Conservation (phyloP, 2,329 filamentous ascomycete genomes). For the Penicillium janthinellum region DNA sequence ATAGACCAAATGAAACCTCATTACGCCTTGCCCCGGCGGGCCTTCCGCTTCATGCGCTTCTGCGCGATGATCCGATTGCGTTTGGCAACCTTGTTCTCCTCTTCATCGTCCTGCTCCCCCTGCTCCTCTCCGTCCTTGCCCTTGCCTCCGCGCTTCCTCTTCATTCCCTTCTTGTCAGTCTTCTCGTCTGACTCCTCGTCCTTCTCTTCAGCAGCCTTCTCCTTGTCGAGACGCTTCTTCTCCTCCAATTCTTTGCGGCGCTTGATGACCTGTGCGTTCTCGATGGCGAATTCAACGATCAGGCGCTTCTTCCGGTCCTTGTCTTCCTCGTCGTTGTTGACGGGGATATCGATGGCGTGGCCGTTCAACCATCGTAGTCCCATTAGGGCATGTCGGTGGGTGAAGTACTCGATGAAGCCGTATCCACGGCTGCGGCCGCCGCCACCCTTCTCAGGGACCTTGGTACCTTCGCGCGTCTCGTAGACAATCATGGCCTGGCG, state of each 20-base stretch:
- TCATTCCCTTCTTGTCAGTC: constrained; percentile 32
- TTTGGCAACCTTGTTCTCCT: constrained; percentile 59
- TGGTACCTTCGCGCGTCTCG: constrained; percentile 81
- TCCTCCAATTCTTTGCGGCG: constrained; percentile 57
- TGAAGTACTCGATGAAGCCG: constrained; percentile 95
- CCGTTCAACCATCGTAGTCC: constrained; percentile 92
- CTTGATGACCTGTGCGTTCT: constrained; percentile 94
- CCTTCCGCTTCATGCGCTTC: constrained; percentile 73
- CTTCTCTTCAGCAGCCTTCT: constrained; percentile 26
- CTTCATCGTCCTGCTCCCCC: constrained; percentile 34
- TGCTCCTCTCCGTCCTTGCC: constrained; percentile 31
- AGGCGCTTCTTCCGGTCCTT: constrained; percentile 82
- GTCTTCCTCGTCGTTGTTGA: constrained; percentile 34
- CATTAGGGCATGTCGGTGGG: constrained; percentile 92
- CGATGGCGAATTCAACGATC: constrained; percentile 96
- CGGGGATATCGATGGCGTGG: constrained; percentile 54
- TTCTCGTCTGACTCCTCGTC: constrained; percentile 30
- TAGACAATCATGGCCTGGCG: constrained; percentile 94
- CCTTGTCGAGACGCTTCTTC: constrained; percentile 27
- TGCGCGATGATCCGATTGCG: constrained; percentile 79
- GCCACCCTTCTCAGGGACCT: constrained; percentile 74
- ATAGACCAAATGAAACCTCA: neutral
- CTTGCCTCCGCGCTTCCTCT: constrained; percentile 34
- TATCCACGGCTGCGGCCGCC: constrained; percentile 88
- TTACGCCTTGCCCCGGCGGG: constrained; percentile 56